Evolutionary conservation across 306 rosid species (phyloP).

Genomic region (Dalbergia cultrata): DNA sequence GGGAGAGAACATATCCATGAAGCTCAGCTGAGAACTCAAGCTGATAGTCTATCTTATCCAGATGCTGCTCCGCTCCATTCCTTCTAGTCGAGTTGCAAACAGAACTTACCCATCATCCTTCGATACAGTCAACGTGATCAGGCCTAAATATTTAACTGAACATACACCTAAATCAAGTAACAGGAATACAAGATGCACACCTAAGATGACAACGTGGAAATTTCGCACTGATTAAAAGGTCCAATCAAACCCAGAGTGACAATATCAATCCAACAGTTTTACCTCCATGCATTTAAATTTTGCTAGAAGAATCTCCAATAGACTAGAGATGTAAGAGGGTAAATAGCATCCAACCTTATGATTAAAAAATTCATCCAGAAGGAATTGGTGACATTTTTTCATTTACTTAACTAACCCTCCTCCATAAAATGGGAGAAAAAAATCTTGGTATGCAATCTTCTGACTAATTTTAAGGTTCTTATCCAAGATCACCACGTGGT

Average conservation of each 20-base stretch:
- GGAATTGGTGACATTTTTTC: background rate
- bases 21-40: background rate
- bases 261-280: conserved; percentile 6
- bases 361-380: conserved; percentile 7
- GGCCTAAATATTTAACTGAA: conserved; percentile 24
- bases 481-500: conserved; percentile 3
- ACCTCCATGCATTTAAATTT: background rate
- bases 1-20: conserved; percentile 29
- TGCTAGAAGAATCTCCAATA: conserved; percentile 11
- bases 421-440: background rate
- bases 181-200: conserved; percentile 24
- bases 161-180: conserved; percentile 32
- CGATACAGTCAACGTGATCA: conserved; percentile 18
- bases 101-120: conserved; percentile 18
- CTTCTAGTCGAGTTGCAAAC: background rate
- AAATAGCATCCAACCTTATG: background rate
- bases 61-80: background rate
- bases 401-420: conserved; percentile 3
- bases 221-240: conserved; percentile 30
- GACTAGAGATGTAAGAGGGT: background rate
- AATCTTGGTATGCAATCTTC: background rate
- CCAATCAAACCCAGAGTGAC: conserved; percentile 23
- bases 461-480: background rate
- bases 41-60: background rate
- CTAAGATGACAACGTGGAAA: conserved; percentile 23